Conservation (phyloP, 257 asterid genomes). For the Ophiorrhiza pumila region DNA sequence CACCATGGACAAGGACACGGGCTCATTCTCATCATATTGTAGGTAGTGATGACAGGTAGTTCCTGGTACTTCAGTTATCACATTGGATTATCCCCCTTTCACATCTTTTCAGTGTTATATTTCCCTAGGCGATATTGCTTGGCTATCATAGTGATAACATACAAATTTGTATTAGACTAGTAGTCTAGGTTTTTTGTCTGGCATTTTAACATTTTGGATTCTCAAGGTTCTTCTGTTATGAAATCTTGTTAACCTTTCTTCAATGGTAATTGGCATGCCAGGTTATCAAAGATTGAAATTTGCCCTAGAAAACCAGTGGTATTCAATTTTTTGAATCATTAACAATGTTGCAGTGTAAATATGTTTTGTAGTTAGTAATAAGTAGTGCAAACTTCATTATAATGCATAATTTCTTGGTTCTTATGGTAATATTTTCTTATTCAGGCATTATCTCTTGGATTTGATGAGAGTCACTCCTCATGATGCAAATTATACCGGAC, state of each 20-base stretch:
- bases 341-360: too few relatives aligned
- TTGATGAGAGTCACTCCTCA: too few relatives aligned
- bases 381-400: too few relatives aligned
- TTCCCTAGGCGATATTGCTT: background rate
- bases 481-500: conserved; percentile 72
- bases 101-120: background rate
- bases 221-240: background rate
- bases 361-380: too few relatives aligned
- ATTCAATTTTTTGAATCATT: too few relatives aligned
- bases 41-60: conserved; percentile 94
- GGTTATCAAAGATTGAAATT: background rate
- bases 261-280: background rate
- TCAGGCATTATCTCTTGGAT: too few relatives aligned
- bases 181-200: background rate
- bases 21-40: too few relatives aligned
- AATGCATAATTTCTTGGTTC: too few relatives aligned
- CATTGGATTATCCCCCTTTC: background rate
- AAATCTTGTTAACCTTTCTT: background rate
- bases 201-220: background rate
- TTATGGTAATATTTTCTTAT: too few relatives aligned
- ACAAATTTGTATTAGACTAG: background rate
- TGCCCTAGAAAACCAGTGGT: background rate
- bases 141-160: background rate
- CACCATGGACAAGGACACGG: too few relatives aligned
- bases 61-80: background rate